These are phyloP conservation scores for Fusarium napiforme DNA, from an alignment of 2,329 filamentous ascomycete genomes.

Conservation along the genomic window DNA sequence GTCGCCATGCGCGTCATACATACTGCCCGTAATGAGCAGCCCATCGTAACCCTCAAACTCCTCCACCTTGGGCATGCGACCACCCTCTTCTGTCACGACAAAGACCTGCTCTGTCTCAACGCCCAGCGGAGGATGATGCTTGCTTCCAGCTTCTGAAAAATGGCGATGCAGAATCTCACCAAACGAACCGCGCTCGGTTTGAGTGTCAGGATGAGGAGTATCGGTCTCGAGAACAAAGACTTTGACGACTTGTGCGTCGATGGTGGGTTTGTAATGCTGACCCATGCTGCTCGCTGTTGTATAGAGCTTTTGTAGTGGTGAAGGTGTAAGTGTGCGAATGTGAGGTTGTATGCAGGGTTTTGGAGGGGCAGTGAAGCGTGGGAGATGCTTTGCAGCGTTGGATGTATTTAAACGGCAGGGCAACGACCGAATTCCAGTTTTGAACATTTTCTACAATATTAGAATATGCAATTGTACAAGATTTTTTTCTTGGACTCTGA, in stretches of 20 bases:
- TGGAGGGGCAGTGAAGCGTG: not conserved
- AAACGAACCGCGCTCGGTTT: slow-evolving; percentile 61
- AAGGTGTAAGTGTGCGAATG: not conserved
- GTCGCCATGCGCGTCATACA: slow-evolving; percentile 76
- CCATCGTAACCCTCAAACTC: slow-evolving; percentile 74
- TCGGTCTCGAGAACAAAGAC: slow-evolving; percentile 69
- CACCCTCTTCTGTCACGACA: slow-evolving; percentile 61
- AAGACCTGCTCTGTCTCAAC: slow-evolving; percentile 66
- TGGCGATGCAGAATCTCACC: slow-evolving; percentile 64
- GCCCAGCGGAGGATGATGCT: slow-evolving; percentile 63
- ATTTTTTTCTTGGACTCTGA: not conserved
- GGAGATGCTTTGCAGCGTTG: not conserved
- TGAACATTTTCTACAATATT: slow-evolving; percentile 5
- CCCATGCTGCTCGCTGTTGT: slow-evolving; percentile 35
- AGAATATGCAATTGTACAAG: not conserved
- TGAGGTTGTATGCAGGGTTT: not conserved
- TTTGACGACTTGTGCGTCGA: slow-evolving; percentile 46
- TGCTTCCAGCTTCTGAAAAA: slow-evolving; percentile 61
- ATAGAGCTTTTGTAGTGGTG: not conserved
- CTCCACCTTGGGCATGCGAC: slow-evolving; percentile 57
- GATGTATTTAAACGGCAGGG: slow-evolving; percentile 5
- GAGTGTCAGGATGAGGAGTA: slow-evolving; percentile 62
- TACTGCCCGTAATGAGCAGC: slow-evolving; percentile 77
- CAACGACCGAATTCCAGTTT: slow-evolving; percentile 11
- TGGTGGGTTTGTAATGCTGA: slow-evolving; percentile 43